Evolutionary conservation across 306 rosid genomes (phyloP).

Genomic region (Coriaria nepalensis): DNA sequence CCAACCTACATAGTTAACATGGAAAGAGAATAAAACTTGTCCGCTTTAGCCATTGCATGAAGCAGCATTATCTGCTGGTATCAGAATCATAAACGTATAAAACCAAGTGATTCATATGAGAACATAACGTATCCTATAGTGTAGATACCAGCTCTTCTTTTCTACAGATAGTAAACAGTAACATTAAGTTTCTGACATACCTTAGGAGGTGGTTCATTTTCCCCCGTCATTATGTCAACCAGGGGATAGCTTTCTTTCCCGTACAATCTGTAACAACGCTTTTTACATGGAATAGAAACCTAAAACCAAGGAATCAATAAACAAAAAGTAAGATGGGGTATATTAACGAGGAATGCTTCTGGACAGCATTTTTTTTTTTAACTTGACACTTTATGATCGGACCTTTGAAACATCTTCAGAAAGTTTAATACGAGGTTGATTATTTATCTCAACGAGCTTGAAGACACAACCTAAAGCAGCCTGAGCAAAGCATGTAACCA

Average conservation of each 20-base stretch:
- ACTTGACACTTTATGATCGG: slow-evolving; percentile 12
- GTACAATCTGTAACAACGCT: slow-evolving; percentile 60
- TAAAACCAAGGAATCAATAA: slow-evolving; percentile 19
- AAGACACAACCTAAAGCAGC: slow-evolving; percentile 97
- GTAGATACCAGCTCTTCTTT: too few species aligned
- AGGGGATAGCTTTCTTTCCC: slow-evolving; percentile 96
- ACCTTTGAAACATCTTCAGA: slow-evolving; percentile 99
- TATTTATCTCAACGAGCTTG: slow-evolving; percentile 95
- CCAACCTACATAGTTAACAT: slow-evolving; percentile 51
- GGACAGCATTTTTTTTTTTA: slow-evolving; percentile 4
- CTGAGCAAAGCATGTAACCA: slow-evolving; percentile 96
- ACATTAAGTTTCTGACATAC: slow-evolving; percentile 26
- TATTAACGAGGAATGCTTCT: neutral
- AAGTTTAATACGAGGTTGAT: slow-evolving; percentile 93
- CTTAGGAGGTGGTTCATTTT: slow-evolving; percentile 90
- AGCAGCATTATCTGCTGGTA: slow-evolving; percentile 1
- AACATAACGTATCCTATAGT: too few species aligned
- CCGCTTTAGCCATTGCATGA: slow-evolving; percentile 4
- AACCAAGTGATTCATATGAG: too few species aligned
- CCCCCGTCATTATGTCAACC: slow-evolving; percentile 92
- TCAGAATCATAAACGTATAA: too few species aligned
- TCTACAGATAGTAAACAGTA: too few species aligned
- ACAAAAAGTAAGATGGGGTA: neutral
- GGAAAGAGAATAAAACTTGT: slow-evolving; percentile 5
- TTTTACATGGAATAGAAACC: slow-evolving; percentile 98